phyloP scores from a whole-genome alignment of 345 rosid species.

The Tarenaya hassleriana region DNA sequence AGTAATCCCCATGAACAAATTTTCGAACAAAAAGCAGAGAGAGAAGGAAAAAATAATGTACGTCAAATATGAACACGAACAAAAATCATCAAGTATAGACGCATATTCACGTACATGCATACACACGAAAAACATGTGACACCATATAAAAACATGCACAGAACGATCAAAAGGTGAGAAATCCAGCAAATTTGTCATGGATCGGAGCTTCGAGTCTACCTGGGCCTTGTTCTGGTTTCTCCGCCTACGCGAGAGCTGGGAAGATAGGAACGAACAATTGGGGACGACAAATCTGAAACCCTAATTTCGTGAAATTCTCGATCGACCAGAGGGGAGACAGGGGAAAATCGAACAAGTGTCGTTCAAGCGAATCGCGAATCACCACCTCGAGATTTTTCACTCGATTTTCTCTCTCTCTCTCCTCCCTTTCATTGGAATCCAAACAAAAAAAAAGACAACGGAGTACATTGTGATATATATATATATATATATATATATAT shows the following conservation, averaged over 20 bases:
- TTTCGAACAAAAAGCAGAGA: no score
- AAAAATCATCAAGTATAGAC: constrained; percentile 1
- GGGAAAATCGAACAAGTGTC: constrained; percentile 30
- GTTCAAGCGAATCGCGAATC: constrained; percentile 26
- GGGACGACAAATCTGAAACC: constrained; percentile 26
- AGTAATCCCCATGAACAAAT: no score
- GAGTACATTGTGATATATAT: no score
- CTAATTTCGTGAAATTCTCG: constrained; percentile 28
- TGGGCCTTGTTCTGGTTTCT: constrained; percentile 6
- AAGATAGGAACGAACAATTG: constrained; percentile 8
- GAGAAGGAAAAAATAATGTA: no score
- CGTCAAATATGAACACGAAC: constrained; percentile 4
- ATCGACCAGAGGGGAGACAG: constrained; percentile 24
- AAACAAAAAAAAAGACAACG: not conserved
- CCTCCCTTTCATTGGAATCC: no score
- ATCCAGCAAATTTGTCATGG: not conserved
- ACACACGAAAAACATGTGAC: constrained; percentile 2
- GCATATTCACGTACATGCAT: constrained; percentile 5
- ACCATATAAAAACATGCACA: not conserved
- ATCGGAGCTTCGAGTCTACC: constrained; percentile 27
- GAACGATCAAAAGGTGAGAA: not conserved
- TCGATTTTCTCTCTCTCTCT: constrained; percentile 11
- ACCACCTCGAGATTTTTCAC: constrained; percentile 19
- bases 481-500: no score
- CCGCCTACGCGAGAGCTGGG: no score